Conservation (phyloP, 495 filamentous ascomycete genomes). For the Neurospora sp. region DNA sequence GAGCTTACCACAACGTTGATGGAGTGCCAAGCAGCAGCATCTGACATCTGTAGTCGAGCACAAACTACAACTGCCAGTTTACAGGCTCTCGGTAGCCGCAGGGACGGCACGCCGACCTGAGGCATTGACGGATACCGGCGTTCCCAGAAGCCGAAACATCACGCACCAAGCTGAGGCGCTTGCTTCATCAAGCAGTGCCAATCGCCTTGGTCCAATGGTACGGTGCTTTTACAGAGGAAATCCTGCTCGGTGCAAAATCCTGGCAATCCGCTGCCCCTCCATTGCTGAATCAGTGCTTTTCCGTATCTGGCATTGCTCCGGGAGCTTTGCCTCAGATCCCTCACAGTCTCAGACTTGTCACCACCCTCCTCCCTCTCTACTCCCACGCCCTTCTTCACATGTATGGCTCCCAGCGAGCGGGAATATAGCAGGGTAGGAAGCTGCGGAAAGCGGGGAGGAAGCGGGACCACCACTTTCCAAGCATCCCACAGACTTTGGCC, state of each 20-base stretch:
- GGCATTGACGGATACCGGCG: not conserved
- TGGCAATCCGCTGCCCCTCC: not conserved
- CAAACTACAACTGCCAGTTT: not conserved
- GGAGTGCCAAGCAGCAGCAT: not conserved
- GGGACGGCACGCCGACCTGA: not conserved
- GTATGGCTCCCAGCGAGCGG: not conserved
- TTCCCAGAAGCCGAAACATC: not conserved
- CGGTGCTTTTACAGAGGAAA: not conserved
- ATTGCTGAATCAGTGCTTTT: not conserved
- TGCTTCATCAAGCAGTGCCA: not conserved
- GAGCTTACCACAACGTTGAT: not conserved
- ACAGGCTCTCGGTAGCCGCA: not conserved
- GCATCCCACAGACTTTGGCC: not conserved
- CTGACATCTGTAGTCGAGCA: not conserved
- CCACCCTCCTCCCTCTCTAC: not conserved
- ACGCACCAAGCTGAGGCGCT: not conserved
- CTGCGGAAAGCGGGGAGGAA: not conserved
- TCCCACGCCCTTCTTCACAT: not conserved
- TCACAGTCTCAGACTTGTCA: not conserved
- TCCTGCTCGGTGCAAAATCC: not conserved
- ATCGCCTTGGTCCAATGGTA: not conserved
- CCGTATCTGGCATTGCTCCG: not conserved
- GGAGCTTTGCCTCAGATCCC: not conserved
- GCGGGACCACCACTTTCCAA: not conserved
- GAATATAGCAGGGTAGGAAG: not conserved